Base-by-base conservation (phyloP, 306 rosid species). In the Crataegus laevigata region DNA sequence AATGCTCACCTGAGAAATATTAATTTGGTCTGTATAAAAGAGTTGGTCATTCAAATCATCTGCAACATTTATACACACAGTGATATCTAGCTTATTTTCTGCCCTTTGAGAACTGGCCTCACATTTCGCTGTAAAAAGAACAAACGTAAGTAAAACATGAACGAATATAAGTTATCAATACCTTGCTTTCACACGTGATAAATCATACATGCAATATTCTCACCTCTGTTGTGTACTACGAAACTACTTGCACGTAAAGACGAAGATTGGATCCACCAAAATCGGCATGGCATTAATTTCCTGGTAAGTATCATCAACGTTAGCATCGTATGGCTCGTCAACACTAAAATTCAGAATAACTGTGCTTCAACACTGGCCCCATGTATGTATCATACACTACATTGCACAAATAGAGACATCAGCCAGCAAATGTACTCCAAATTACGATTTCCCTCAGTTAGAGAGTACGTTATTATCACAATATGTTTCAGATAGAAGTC, bases 41-140 rank as follows among this genome's bases (percentile, higher is more conserved):
- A 45, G 72, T 78, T 79, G 26, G 50, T 54, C 22, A 76, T 79
- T 77, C 69, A 70, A 64, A 67, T 81, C 84, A 77, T 84, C 88
- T 38, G 83, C 84, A 70, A 75, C 76, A 51, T 72, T 78, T 75
- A 32, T 65, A 74, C 38, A 57, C 82, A 73, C 68, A 68, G 57
- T 64, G 75, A 83, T 83, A 75, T 78, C 83, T 78, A 82, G 60
- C 74, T 79, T 57, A 45, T 76, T 66, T n/a, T 51, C 84, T 74
- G 82, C 69, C 66, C 75, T 79, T 79, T 75, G 90, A 79, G 80
- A 84, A 80, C 79, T 77, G 77, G 66, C 86, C 77, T 77, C 79
- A 85, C 85, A 65, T 79, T 82, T 83, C 70, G 85, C 98, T 94
- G 87, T 68, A 85, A 60, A 66, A 26, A 81, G 26, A 67, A 75